Percentiles rank a stretch among this genome's conserved stretches.
These are phyloP conservation scores for apple (Malus domestica) DNA, from an alignment of 306 rosid species.

Conservation along the genomic window DNA sequence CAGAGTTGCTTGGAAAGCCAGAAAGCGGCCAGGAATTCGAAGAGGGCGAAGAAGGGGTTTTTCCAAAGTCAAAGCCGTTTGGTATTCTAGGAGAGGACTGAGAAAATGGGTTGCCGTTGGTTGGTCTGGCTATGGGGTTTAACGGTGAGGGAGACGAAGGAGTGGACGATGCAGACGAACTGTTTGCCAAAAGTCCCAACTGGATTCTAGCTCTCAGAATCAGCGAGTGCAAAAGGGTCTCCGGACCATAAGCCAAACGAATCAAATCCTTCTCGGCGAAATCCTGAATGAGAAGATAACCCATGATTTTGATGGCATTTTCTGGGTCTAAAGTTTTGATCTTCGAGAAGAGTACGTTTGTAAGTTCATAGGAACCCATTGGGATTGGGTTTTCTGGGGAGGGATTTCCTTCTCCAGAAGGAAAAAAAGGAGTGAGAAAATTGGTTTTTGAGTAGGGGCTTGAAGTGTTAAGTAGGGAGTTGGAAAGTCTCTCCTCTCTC, in stretches of 20 bases:
- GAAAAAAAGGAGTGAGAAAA: neutral
- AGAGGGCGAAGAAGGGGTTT: constrained; percentile 53
- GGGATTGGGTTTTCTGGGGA: constrained; percentile 9
- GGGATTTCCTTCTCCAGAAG: constrained; percentile 1
- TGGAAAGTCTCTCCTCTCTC: neutral
- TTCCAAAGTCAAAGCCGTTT: constrained; percentile 47
- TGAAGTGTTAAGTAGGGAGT: constrained; percentile 1
- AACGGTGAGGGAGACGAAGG: constrained; percentile 49
- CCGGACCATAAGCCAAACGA: constrained; percentile 49
- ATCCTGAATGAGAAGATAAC: constrained; percentile 53
- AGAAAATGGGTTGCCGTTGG: constrained; percentile 45
- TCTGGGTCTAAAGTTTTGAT: constrained; percentile 65
- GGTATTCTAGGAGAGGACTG: constrained; percentile 44
- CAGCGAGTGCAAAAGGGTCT: constrained; percentile 38
- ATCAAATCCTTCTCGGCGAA: constrained; percentile 51
- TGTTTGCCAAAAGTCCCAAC: constrained; percentile 32
- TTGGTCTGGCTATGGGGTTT: constrained; percentile 59
- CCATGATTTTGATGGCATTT: constrained; percentile 75
- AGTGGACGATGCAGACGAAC: constrained; percentile 31
- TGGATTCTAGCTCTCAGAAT: constrained; percentile 47
- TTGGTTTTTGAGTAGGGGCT: constrained; percentile 6
- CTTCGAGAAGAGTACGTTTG: constrained; percentile 46
- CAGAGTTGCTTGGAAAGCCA: constrained; percentile 48
- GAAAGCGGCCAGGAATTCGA: constrained; percentile 47
- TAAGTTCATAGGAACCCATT: constrained; percentile 67